These are phyloP conservation scores for Rubia tinctorum DNA, from an alignment of 305 asterid genomes.

Conservation along the genomic window DNA sequence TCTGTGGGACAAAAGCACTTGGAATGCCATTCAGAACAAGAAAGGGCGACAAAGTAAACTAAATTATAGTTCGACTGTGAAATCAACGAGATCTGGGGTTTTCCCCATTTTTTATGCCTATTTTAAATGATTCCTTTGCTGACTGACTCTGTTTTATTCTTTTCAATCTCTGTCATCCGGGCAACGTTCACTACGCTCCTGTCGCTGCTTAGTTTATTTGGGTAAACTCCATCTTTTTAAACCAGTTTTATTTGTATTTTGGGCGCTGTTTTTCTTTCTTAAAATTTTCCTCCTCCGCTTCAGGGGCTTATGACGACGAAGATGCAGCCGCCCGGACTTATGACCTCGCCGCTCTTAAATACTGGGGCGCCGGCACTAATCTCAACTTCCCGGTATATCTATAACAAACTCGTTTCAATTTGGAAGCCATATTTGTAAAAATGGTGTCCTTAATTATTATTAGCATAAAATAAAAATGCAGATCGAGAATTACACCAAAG, in stretches of 20 bases:
- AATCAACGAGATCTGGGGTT: constrained; percentile 57
- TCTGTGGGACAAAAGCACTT: constrained; percentile 85
- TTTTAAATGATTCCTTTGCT: constrained; percentile 21
- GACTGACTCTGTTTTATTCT: constrained; percentile 50
- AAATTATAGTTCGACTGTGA: background rate
- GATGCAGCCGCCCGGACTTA: constrained; percentile 88
- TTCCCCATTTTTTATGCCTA: constrained; percentile 12
- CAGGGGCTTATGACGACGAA: constrained; percentile 90
- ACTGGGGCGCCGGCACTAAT: constrained; percentile 63
- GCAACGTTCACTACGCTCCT: constrained; percentile 40
- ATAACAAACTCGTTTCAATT: too few species aligned
- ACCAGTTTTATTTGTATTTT: background rate
- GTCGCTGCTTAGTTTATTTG: constrained; percentile 69
- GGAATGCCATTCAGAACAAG: constrained; percentile 81
- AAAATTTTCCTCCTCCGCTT: background rate
- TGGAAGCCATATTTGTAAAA: too few species aligned
- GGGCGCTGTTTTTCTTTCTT: background rate
- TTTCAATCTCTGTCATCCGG: constrained; percentile 33
- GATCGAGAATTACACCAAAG: constrained; percentile 51
- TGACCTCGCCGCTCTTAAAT: constrained; percentile 92
- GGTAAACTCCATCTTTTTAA: constrained; percentile 40
- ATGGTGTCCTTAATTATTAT: too few species aligned
- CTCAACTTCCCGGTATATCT: constrained; percentile 74
- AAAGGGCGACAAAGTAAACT: constrained; percentile 77
- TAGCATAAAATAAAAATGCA: constrained; percentile 21